A percentile compares a stretch with the other conserved stretches of the same genome.
Evolutionary conservation across 2,329 filamentous ascomycete species (phyloP).

Genomic region (Epicoccum sorghinum): DNA sequence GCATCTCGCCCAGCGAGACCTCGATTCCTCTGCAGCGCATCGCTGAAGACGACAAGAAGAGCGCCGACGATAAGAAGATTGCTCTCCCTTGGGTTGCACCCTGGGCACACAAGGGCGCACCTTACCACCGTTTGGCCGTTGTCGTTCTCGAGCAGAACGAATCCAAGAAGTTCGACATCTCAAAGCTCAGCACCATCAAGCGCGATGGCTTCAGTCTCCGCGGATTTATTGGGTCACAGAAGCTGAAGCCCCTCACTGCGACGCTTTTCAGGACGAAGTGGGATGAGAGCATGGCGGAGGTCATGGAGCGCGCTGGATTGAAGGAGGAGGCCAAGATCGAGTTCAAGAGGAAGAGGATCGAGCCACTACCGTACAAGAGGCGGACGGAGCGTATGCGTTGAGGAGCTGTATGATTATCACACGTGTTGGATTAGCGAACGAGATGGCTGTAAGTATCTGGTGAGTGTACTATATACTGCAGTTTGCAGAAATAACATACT

Average conservation of each 20-base stretch:
- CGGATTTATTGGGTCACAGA: slow-evolving; percentile 73
- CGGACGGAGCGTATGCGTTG: slow-evolving; percentile 57
- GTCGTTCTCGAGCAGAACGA: slow-evolving; percentile 82
- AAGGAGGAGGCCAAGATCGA: slow-evolving; percentile 76
- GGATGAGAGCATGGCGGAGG: slow-evolving; percentile 84
- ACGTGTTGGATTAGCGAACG: slow-evolving; percentile 7
- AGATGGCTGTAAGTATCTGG: slow-evolving; percentile 22
- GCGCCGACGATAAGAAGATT: slow-evolving; percentile 62
- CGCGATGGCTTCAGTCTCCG: slow-evolving; percentile 77
- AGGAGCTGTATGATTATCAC: slow-evolving; percentile 5
- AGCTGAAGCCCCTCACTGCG: slow-evolving; percentile 76
- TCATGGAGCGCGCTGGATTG: slow-evolving; percentile 81
- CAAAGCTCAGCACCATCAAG: slow-evolving; percentile 76
- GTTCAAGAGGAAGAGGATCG: slow-evolving; percentile 79
- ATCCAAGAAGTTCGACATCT: slow-evolving; percentile 45
- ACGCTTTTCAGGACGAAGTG: slow-evolving; percentile 87
- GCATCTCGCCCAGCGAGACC: slow-evolving; percentile 62
- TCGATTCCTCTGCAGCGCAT: slow-evolving; percentile 41
- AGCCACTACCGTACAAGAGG: slow-evolving; percentile 69
- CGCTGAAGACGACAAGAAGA: slow-evolving; percentile 48
- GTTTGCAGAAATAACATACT: slow-evolving; percentile 13
- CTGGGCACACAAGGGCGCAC: slow-evolving; percentile 84
- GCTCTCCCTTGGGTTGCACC: slow-evolving; percentile 83
- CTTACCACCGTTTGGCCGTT: slow-evolving; percentile 87
- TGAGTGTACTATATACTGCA: slow-evolving; percentile 28